Evolutionary conservation across 2,329 filamentous ascomycete species (phyloP), one percentile per base, ranked within the genome.

Genomic region (Alternaria novae-zelandiae): DNA sequence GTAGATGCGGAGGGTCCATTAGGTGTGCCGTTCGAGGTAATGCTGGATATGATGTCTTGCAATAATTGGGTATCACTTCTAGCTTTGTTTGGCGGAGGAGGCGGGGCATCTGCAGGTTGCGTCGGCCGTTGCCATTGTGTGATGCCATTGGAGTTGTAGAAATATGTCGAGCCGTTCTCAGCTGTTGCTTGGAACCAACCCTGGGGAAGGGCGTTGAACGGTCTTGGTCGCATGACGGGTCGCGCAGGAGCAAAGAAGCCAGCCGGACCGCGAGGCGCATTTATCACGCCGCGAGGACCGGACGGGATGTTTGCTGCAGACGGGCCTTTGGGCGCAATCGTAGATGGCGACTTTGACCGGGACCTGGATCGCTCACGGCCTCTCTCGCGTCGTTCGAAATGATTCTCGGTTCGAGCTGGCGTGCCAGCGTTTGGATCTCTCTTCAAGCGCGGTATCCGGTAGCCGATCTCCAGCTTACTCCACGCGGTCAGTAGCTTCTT

Each of bases 381-480:
- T 55, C 81, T 83, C 51, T 87, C 85, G 20, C 84, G 82, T 13
- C 90, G 86, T 63, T 89, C 87, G 54, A 87, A 86, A 60, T 91
- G 89, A 59, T 91, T 91, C 41, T 74, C 72, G 2, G 63, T 73
- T 8, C 73, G 74, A 26, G 69, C 63, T 25, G 77, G 75, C 15
- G 73, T 72, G 66, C 78, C 79, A 66, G 78, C 87, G 67, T 89
- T 89, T 25, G 90, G 89, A 76, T 95, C 93, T 61, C 91, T 83
- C 82, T 97, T 96, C 82, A 96, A 92, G 61, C 95, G 89, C 41
- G 93, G 93, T 75, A 99, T 99, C 63, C 96, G 90, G 80, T 98
- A 99, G 7, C 89, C 96, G 36, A 96, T 86, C 78, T 97, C 91
- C 53, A 99, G 84, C 72, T 93, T 94, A 77, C 91, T 91, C 96